Evolutionary conservation across 2,329 filamentous ascomycete species (phyloP).

Genomic region (Cadophora sp.): DNA sequence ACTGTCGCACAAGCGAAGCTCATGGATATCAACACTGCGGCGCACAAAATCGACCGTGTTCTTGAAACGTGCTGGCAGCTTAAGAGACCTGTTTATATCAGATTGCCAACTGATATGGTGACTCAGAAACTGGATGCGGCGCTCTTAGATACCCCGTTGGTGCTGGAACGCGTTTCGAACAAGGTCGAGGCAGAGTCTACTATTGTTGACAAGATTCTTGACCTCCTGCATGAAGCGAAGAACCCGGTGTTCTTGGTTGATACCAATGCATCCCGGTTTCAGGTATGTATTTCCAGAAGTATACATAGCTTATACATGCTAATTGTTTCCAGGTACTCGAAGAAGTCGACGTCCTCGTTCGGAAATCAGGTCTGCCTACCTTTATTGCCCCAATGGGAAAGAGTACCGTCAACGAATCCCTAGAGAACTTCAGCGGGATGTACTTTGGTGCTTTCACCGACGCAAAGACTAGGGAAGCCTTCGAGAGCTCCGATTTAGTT

Average conservation of each 20-base stretch:
- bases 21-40: constrained; percentile 70
- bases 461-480: constrained; percentile 62
- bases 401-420: constrained; percentile 77
- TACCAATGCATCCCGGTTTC: constrained; percentile 1
- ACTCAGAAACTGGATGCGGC: constrained; percentile 74
- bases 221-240: not conserved
- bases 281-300: not conserved
- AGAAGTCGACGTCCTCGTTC: constrained; percentile 55
- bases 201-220: constrained; percentile 7
- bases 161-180: constrained; percentile 67
- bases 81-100: constrained; percentile 81
- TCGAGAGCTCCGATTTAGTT: constrained; percentile 73
- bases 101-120: constrained; percentile 80
- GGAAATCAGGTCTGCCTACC: constrained; percentile 64
- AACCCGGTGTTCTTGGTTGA: constrained; percentile 5
- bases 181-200: constrained; percentile 68
- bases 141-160: constrained; percentile 70
- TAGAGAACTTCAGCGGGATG: constrained; percentile 78
- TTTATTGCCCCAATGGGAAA: constrained; percentile 90
- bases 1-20: constrained; percentile 74
- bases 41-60: constrained; percentile 78
- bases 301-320: too few species aligned
- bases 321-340: constrained; percentile 64
- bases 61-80: constrained; percentile 74
- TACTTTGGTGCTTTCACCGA: constrained; percentile 80